Conservation (phyloP, 192 early-diverging fungal genomes). For the Spizellomyces sp. region DNA sequence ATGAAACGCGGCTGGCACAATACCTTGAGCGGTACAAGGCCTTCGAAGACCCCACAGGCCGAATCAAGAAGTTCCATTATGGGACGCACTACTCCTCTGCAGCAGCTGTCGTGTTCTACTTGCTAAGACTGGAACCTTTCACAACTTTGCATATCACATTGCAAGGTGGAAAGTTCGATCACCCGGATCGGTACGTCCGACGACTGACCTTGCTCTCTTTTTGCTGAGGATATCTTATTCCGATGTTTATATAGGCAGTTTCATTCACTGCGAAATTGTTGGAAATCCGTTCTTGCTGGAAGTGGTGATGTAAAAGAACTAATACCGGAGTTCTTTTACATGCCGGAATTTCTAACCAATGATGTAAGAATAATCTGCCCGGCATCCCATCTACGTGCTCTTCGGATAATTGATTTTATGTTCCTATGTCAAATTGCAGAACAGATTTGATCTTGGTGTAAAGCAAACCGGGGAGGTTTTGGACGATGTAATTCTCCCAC, state of each 20-base stretch:
- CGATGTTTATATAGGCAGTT: conserved; percentile 48
- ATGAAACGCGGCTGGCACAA: conserved; percentile 64
- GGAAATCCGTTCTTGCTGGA: conserved; percentile 53
- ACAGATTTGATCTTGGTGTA: conserved; percentile 64
- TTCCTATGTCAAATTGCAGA: conserved; percentile 40
- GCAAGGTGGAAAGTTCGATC: conserved; percentile 60
- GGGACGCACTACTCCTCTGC: conserved; percentile 98
- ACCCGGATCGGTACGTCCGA: conserved; percentile 49
- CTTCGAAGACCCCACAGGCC: conserved; percentile 64
- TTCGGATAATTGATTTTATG: not conserved
- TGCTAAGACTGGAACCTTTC: conserved; percentile 91
- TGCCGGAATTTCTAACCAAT: conserved; percentile 84
- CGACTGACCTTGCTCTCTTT: conserved; percentile 24
- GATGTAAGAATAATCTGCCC: conserved; percentile 20
- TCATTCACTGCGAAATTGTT: conserved; percentile 51
- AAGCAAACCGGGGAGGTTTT: conserved; percentile 64
- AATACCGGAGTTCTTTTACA: conserved; percentile 94
- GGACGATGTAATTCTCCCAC: conserved; percentile 74
- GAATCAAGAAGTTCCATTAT: conserved; percentile 78
- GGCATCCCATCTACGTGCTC: no score
- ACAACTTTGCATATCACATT: conserved; percentile 63
- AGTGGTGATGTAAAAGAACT: conserved; percentile 82
- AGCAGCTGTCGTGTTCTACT: conserved; percentile 84
- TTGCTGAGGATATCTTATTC: no score
- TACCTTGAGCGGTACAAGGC: conserved; percentile 64